These are phyloP conservation scores for Paspalum vaginatum DNA, from an alignment of 176 grass and related monocot species.

Conservation along the genomic window DNA sequence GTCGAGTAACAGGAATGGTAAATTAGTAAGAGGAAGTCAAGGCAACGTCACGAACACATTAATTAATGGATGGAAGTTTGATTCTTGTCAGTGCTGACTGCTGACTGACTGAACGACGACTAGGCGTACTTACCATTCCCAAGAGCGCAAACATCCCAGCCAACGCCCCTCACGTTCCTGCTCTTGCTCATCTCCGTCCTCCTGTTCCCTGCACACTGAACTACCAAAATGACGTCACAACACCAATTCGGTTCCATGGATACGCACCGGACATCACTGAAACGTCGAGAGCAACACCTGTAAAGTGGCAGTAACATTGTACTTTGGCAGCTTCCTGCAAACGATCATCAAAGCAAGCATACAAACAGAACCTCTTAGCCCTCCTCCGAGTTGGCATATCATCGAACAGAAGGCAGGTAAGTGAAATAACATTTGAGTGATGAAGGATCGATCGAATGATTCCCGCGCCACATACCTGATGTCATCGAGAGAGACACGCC, in stretches of 20 bases:
- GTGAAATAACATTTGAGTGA: neutral
- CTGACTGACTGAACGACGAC: neutral
- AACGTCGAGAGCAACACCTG: constrained; percentile 42
- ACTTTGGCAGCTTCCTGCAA: constrained; percentile 68
- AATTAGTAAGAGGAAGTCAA: neutral
- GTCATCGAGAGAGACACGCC: constrained; percentile 55
- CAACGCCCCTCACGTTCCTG: constrained; percentile 68
- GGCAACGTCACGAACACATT: neutral
- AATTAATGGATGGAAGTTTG: neutral
- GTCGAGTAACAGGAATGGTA: neutral
- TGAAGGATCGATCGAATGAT: neutral
- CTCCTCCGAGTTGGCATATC: neutral
- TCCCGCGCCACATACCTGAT: constrained; percentile 38
- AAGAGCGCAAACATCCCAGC: constrained; percentile 72
- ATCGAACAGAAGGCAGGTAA: neutral
- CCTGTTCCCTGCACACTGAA: constrained; percentile 84
- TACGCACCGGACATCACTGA: neutral
- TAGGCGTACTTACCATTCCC: constrained; percentile 60
- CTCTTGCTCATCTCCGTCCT: constrained; percentile 76
- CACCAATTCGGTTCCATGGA: neutral
- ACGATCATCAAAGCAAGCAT: neutral
- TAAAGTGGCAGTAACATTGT: constrained; percentile 75
- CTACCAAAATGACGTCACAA: neutral
- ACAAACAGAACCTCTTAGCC: neutral
- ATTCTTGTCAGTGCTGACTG: neutral